These are phyloP conservation scores for Hirschfeldia incana DNA, from an alignment of 345 rosid genomes.

Conservation along the genomic window DNA sequence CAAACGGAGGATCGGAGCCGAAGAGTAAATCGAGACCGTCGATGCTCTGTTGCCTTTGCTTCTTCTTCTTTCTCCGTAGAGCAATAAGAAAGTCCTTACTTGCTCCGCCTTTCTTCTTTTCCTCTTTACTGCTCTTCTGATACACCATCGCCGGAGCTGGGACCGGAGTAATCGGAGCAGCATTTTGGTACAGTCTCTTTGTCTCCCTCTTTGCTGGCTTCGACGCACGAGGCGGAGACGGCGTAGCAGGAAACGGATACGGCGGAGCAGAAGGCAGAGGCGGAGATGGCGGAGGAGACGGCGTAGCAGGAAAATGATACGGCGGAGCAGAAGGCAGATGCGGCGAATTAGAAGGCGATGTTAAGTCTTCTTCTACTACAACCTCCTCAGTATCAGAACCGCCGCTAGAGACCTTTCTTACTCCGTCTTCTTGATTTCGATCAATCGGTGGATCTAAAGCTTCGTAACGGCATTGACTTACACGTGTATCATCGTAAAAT, in stretches of 20 bases:
- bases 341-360: neutral
- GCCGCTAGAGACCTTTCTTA: slow-evolving; percentile 4
- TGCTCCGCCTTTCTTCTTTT: slow-evolving; percentile 60
- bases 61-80: slow-evolving; percentile 58
- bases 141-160: slow-evolving; percentile 32
- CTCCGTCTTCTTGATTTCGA: slow-evolving; percentile 2
- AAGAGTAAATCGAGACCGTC: slow-evolving; percentile 75
- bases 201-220: slow-evolving; percentile 30
- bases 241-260: slow-evolving; percentile 17
- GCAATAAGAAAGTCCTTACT: slow-evolving; percentile 64
- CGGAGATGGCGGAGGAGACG: slow-evolving; percentile 18
- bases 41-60: slow-evolving; percentile 76
- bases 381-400: neutral
- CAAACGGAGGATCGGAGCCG: slow-evolving; percentile 23
- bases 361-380: slow-evolving; percentile 18
- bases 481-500: slow-evolving; percentile 70
- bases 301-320: neutral
- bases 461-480: slow-evolving; percentile 43
- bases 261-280: neutral
- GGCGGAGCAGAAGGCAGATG: neutral
- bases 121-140: slow-evolving; percentile 34
- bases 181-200: slow-evolving; percentile 34
- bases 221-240: slow-evolving; percentile 13
- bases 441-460: slow-evolving; percentile 28
- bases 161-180: slow-evolving; percentile 30